Conservation (phyloP, 2,329 filamentous ascomycete species). For the Phaeosphaeriaceae sp. region DNA sequence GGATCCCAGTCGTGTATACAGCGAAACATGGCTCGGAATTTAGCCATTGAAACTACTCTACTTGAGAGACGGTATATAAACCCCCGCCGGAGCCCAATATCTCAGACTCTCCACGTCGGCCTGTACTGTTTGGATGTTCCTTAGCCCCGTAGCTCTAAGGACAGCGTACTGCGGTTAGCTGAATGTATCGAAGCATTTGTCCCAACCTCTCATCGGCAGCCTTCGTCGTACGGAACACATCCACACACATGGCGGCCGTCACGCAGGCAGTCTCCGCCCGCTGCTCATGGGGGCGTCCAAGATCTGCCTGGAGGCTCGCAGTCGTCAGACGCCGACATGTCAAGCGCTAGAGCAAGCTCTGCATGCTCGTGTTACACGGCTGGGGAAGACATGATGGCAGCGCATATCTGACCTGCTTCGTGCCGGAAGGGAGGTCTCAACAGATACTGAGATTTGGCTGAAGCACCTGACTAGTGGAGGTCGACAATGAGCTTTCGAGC, state of each 20-base stretch:
- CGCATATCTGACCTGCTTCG: slow-evolving; percentile 4
- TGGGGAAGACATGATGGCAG: slow-evolving; percentile 4
- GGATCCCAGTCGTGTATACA: slow-evolving; percentile 33
- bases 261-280: slow-evolving; percentile 17
- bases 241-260: slow-evolving; percentile 43
- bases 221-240: slow-evolving; percentile 35
- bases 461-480: background rate
- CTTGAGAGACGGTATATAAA: slow-evolving; percentile 42
- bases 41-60: slow-evolving; percentile 45
- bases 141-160: slow-evolving; percentile 34
- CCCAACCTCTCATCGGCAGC: slow-evolving; percentile 17
- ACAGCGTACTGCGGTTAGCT: slow-evolving; percentile 8
- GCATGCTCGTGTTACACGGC: slow-evolving; percentile 36
- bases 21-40: slow-evolving; percentile 36
- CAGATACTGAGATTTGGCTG: slow-evolving; percentile 11
- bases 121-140: slow-evolving; percentile 30
- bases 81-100: slow-evolving; percentile 38
- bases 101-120: slow-evolving; percentile 23
- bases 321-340: slow-evolving; percentile 27
- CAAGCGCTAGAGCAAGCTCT: slow-evolving; percentile 25
- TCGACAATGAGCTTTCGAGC: background rate
- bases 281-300: slow-evolving; percentile 18
- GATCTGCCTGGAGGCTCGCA: slow-evolving; percentile 29
- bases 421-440: slow-evolving; percentile 4
- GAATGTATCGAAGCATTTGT: slow-evolving; percentile 12